Evolutionary conservation across 768 basidiomycete genomes (phyloP), one percentile per base, ranked within the genome.

Genomic region (Mycena venus): DNA sequence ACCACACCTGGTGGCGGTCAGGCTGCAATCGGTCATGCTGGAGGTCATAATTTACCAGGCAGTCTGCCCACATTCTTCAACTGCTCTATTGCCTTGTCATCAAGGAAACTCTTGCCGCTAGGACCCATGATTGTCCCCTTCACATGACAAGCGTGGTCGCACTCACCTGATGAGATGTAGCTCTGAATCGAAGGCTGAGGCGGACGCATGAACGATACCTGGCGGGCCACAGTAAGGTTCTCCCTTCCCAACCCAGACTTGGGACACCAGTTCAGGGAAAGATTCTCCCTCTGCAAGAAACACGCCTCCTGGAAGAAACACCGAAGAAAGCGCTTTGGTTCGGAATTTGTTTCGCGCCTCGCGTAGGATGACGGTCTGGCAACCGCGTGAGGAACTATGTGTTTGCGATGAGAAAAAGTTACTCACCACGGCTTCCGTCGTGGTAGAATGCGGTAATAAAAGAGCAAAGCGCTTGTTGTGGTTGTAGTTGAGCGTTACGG

Each of bases 311-410:
- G 69, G 77, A 58, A 83, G 79, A 75, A 78, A 84, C 25, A 75
- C 71, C 14, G 79, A 79, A 32, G 85, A 81, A 31, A 71, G 44
- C 6, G 12, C 78, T 78, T 84, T 83, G 63, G 73, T 66, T 19
- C 83, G 80, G 68, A 86, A 84, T 75, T 85, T 85, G 69, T 86
- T 85, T 42, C 80, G 79, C n/a, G 83, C 84, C 75, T 84, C 80
- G 34, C 78, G 79, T 34, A 85, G 79, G 65, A 85, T 84, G 21
- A n/a, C n/a, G n/a, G 44, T 72, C 44, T 79, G 81, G 40, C 75
- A 76, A 17, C 67, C 44, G n/a, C n/a, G n/a, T n/a, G n/a, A n/a
- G n/a, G n/a, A n/a, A n/a, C n/a, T n/a, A n/a, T n/a, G n/a, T n/a
- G n/a, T n/a, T n/a, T n/a, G n/a, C n/a, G n/a, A n/a, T n/a, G n/a